Evolutionary conservation across 176 grass and related monocot species (phyloP).

Genomic region (Ampelocalamus luodianensis): DNA sequence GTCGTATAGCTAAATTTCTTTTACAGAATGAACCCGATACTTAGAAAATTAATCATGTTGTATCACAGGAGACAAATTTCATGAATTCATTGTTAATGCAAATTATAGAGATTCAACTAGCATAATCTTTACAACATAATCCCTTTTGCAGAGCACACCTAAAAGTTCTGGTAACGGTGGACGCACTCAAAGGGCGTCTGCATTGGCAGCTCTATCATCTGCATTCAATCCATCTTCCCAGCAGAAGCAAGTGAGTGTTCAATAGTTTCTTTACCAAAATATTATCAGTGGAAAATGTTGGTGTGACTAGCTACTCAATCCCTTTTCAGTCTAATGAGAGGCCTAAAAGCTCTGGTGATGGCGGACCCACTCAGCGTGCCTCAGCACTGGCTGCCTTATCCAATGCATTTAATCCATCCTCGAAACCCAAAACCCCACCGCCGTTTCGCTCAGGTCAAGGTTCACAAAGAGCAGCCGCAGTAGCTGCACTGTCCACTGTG

Average conservation of each 20-base stretch:
- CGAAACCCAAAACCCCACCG: conserved; percentile 58
- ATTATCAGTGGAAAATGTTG: conserved; percentile 1
- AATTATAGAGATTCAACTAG: conserved; percentile 15
- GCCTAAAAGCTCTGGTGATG: conserved; percentile 61
- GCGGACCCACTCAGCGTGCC: conserved; percentile 76
- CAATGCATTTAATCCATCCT: conserved; percentile 78
- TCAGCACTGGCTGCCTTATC: conserved; percentile 86
- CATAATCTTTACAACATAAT: conserved; percentile 35
- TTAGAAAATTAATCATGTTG: conserved; percentile 28
- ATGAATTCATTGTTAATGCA: conserved; percentile 31
- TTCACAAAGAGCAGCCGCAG: conserved; percentile 97
- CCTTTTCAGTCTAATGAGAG: conserved; percentile 56
- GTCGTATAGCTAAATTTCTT: not conserved
- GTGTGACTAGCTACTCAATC: conserved; percentile 3
- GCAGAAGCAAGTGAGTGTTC: conserved; percentile 38
- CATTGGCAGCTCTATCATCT: conserved; percentile 80
- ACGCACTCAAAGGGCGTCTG: conserved; percentile 88
- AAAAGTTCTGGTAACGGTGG: conserved; percentile 68
- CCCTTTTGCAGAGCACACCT: conserved; percentile 46
- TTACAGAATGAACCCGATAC: not conserved
- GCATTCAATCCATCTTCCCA: conserved; percentile 81
- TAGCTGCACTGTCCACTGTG: conserved; percentile 86
- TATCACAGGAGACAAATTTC: not conserved
- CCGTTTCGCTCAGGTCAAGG: conserved; percentile 69
- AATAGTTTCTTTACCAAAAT: conserved; percentile 8